These are phyloP conservation scores for Gossypium raimondii DNA, from an alignment of 345 rosid genomes.

Conservation along the genomic window DNA sequence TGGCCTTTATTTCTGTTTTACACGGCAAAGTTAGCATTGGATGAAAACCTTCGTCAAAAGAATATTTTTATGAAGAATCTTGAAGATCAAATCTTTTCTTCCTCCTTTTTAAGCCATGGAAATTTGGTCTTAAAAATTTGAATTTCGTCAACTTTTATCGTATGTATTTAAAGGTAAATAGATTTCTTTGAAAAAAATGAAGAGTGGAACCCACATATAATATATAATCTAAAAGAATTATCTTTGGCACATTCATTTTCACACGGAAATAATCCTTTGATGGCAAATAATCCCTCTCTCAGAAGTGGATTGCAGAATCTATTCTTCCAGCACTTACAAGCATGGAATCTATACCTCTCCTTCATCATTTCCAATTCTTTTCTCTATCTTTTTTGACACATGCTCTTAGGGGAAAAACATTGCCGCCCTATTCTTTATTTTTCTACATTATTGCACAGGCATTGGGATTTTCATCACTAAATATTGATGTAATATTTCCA, in stretches of 20 bases:
- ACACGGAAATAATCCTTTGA: slow-evolving; percentile 14
- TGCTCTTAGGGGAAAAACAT: slow-evolving; percentile 23
- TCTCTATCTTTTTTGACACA: neutral
- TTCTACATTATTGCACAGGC: slow-evolving; percentile 48
- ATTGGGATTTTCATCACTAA: slow-evolving; percentile 74
- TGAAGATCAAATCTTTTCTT: neutral
- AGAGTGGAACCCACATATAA: neutral
- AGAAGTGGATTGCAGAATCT: slow-evolving; percentile 33
- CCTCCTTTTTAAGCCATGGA: neutral
- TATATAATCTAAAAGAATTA: no score
- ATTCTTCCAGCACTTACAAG: slow-evolving; percentile 38
- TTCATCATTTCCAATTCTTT: slow-evolving; percentile 11
- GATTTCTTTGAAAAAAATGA: no score
- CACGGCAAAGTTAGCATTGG: no score
- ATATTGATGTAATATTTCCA: slow-evolving; percentile 54
- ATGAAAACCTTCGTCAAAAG: neutral
- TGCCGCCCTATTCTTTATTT: slow-evolving; percentile 21
- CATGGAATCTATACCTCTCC: slow-evolving; percentile 32
- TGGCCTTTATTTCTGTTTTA: no score
- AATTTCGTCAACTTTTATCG: no score
- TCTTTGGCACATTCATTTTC: slow-evolving; percentile 17
- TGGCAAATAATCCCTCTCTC: neutral
- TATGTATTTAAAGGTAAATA: no score
- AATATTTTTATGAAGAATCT: neutral
- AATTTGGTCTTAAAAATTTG: no score